Evolutionary conservation across 2,329 filamentous ascomycete genomes (phyloP).

Genomic region (Fusarium chaquense): DNA sequence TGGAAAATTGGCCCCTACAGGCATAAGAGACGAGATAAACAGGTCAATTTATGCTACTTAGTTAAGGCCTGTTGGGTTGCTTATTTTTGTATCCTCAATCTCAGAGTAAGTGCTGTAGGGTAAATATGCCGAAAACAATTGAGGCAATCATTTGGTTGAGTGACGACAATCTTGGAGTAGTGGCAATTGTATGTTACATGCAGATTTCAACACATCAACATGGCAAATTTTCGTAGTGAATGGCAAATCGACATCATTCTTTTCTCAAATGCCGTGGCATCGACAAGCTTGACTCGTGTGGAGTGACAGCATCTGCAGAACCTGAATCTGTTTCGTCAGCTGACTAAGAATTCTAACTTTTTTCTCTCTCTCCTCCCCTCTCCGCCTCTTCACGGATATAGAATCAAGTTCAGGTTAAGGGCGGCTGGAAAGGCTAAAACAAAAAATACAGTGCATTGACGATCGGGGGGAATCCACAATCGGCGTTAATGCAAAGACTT

Average conservation of each 20-base stretch:
- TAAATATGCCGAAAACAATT: too few relatives aligned
- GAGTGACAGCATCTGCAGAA: background rate
- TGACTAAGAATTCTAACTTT: background rate
- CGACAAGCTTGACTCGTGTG: background rate
- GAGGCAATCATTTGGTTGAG: background rate
- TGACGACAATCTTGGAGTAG: rapidly evolving
- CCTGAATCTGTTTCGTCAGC: background rate
- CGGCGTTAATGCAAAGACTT: slow-evolving; percentile 18
- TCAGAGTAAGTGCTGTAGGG: too few relatives aligned
- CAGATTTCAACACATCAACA: background rate
- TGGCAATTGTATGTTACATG: background rate
- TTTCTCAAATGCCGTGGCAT: background rate
- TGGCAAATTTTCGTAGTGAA: background rate
- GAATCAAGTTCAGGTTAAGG: background rate
- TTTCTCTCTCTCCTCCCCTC: background rate
- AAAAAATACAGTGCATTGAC: background rate
- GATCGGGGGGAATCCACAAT: background rate
- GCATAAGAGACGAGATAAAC: too few relatives aligned
- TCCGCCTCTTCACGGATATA: background rate
- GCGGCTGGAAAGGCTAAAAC: background rate
- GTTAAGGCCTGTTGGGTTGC: too few relatives aligned
- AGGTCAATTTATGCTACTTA: too few relatives aligned
- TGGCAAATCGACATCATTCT: background rate
- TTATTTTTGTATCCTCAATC: too few relatives aligned
- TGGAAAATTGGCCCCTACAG: too few relatives aligned